Percentiles rank a stretch among this genome's conserved stretches.
These are phyloP conservation scores for Pestalotiopsis sp. DNA, from an alignment of 2,329 filamentous ascomycete genomes.

Conservation along the genomic window DNA sequence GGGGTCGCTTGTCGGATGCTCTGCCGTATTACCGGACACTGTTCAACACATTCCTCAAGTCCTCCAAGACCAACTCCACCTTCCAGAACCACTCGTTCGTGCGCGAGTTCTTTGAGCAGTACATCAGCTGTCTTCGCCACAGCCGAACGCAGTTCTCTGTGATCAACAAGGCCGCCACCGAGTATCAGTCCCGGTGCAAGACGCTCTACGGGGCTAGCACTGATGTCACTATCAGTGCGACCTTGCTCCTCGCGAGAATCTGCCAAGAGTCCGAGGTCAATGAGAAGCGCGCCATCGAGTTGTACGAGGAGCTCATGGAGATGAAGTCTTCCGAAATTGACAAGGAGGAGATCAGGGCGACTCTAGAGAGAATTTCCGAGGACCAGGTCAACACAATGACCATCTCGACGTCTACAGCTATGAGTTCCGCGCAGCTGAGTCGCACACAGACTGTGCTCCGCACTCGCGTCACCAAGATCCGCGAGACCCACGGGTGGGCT, in stretches of 20 bases:
- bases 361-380: conserved; percentile 38
- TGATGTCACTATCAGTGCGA: conserved; percentile 38
- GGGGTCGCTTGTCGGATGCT: conserved; percentile 39
- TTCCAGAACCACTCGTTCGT: conserved; percentile 36
- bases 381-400: conserved; percentile 32
- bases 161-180: conserved; percentile 35
- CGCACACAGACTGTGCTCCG: conserved; percentile 32
- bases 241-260: conserved; percentile 35
- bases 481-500: conserved; percentile 37
- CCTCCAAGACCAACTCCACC: conserved; percentile 33
- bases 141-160: conserved; percentile 30
- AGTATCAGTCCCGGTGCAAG: conserved; percentile 37
- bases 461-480: conserved; percentile 31
- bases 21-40: conserved; percentile 35
- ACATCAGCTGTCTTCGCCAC: conserved; percentile 36
- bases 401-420: conserved; percentile 20
- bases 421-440: conserved; percentile 31
- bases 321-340: conserved; percentile 34
- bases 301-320: conserved; percentile 39
- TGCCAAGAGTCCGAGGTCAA: conserved; percentile 39
- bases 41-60: conserved; percentile 38
- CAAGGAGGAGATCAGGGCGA: conserved; percentile 33
- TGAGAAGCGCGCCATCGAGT: conserved; percentile 34
- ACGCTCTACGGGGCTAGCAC: conserved; percentile 34
- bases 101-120: conserved; percentile 34